Base-by-base conservation (phyloP, 305 asterid genomes). In the Plantago coronopus region DNA sequence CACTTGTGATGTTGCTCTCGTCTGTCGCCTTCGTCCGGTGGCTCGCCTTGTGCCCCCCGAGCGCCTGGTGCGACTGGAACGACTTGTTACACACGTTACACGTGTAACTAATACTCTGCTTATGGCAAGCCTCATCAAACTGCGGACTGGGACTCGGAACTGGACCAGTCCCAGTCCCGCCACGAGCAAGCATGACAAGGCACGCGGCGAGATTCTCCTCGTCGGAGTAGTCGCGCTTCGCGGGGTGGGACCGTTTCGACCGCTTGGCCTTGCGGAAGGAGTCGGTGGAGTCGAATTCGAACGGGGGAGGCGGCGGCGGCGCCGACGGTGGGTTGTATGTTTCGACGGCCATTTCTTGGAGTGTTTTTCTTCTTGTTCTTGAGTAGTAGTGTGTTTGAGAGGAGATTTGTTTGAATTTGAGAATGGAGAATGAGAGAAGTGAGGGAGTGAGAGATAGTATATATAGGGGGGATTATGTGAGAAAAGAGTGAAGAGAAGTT, bases 1-100 rank as follows among this genome's bases (percentile, higher is more conserved):
- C 20, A 1, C 69, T 27, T 4, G 34, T 27, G n/a, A n/a, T 27
- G 34, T 27, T 27, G 34, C 7, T 16, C 46, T 71, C 59, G 0
- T 73, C 0, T 10, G 77, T 54, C 18, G 61, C 59, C 40, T 67
- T 79, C 1, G 59, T 65, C 10, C 95, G 85, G 79, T 83, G 95
- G 77, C 96, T 83, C 17, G 96, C 88, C 48, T 85, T 86, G 63
- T 88, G 96, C 13, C 96, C 95, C 53, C 95, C 95, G 20, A 85
- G 78, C 0, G 95, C 93, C 63, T 85, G 95, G 69, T 85, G 79
- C 0, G 96, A 73, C 2, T 66, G 20, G 65, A 85, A 88, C 5
- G 78, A 59, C 50, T 78, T 88, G 63, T 67, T 44, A 50, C 96
- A 88, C 27, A 83, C 89, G 70, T 68, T 69, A 22, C 96, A 88